Conservation (phyloP, 495 filamentous ascomycete species). For the Tuber calosporum region DNA sequence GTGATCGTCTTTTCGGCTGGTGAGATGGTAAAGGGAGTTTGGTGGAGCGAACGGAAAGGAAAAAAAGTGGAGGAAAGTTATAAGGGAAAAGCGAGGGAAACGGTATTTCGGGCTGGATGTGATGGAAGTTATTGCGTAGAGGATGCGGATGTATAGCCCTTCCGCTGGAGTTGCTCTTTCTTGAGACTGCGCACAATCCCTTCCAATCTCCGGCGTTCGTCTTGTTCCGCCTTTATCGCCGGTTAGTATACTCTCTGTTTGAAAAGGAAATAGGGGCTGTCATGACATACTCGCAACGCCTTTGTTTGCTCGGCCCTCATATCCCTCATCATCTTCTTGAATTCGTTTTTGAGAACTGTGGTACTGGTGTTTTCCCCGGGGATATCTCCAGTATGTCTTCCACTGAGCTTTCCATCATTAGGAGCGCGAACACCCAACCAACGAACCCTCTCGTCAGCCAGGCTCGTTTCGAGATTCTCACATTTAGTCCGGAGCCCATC, state of each 20-base stretch:
- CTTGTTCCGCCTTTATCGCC: constrained; percentile 37
- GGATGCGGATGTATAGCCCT: constrained; percentile 24
- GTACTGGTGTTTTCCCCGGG: constrained; percentile 57
- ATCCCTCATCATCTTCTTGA: constrained; percentile 87
- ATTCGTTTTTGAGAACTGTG: constrained; percentile 69
- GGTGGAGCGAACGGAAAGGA: background rate
- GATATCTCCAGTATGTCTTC: constrained; percentile 43
- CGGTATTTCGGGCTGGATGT: background rate
- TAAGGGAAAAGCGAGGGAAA: background rate
- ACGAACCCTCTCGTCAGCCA: constrained; percentile 64
- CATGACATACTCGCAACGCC: constrained; percentile 56
- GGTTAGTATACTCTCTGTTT: background rate
- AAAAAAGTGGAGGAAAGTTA: background rate
- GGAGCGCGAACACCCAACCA: constrained; percentile 58
- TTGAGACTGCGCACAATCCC: constrained; percentile 35
- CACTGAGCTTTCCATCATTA: constrained; percentile 41
- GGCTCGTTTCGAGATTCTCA: constrained; percentile 58
- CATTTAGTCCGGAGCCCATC: constrained; percentile 63
- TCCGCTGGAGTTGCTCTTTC: constrained; percentile 36
- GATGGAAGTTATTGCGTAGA: constrained; percentile 11
- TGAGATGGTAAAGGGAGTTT: background rate
- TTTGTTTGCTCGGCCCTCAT: constrained; percentile 64
- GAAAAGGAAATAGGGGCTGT: background rate
- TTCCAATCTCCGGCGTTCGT: constrained; percentile 38
- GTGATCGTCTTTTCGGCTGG: background rate